These are phyloP conservation scores for Dendrobium huoshanense DNA, from an alignment of 106 monocot species.

Conservation along the genomic window DNA sequence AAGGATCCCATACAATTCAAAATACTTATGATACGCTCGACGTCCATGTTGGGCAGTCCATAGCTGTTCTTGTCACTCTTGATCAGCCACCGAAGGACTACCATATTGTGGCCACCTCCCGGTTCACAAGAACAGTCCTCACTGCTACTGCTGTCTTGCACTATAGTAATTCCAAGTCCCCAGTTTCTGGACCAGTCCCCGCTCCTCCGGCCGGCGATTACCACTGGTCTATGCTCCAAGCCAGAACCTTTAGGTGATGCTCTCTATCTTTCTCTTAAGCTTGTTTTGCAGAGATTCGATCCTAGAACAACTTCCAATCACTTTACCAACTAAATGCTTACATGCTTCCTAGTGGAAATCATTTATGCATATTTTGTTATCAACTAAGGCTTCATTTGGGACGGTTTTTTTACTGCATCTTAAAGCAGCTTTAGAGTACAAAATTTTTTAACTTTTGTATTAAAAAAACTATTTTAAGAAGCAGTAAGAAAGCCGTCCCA, in stretches of 20 bases:
- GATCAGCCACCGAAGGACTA: slow-evolving; percentile 68
- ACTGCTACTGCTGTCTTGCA: slow-evolving; percentile 51
- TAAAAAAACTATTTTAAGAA: too few relatives aligned
- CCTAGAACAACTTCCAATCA: too few relatives aligned
- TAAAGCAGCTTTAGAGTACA: too few relatives aligned
- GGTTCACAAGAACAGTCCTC: slow-evolving; percentile 35
- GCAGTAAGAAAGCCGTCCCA: too few relatives aligned
- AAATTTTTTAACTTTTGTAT: too few relatives aligned
- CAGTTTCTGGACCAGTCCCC: slow-evolving; percentile 53
- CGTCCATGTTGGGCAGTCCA: slow-evolving; percentile 75
- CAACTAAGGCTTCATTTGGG: too few relatives aligned
- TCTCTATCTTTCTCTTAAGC: not conserved
- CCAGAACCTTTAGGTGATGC: slow-evolving; percentile 57
- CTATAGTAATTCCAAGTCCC: slow-evolving; percentile 53
- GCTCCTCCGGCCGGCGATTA: slow-evolving; percentile 17
- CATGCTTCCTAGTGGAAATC: too few relatives aligned
- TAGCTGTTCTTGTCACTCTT: slow-evolving; percentile 62
- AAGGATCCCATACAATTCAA: slow-evolving; percentile 77
- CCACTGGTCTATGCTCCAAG: slow-evolving; percentile 68
- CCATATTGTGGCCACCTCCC: slow-evolving; percentile 65
- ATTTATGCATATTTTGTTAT: too few relatives aligned
- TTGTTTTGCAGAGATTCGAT: too few relatives aligned
- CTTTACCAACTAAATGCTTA: too few relatives aligned
- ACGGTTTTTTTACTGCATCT: too few relatives aligned
- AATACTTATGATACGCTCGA: slow-evolving; percentile 77